Evolutionary conservation across 345 rosid species (phyloP).

Genomic region (Microcos paniculata): DNA sequence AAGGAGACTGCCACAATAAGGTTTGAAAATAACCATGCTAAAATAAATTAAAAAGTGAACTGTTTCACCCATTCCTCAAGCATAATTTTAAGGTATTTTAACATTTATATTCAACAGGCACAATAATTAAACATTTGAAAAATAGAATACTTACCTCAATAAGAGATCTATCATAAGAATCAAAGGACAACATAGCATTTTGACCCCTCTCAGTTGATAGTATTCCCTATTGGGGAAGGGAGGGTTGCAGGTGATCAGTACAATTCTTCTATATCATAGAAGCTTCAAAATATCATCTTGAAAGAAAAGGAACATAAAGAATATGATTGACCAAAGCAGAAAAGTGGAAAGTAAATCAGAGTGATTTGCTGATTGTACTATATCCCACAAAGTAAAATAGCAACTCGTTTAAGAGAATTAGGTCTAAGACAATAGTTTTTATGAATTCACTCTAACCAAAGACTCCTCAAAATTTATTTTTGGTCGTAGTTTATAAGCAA

Average conservation of each 20-base stretch:
- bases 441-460: neutral
- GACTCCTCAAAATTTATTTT: neutral
- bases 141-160: conserved; percentile 56
- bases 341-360: neutral
- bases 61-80: neutral
- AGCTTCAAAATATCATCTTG: neutral
- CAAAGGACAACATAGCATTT: conserved; percentile 59
- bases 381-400: neutral
- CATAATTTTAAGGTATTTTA: neutral
- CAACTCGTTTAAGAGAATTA: neutral
- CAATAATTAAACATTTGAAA: neutral
- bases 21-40: neutral
- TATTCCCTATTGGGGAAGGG: conserved; percentile 57
- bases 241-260: conserved; percentile 8
- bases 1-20: neutral
- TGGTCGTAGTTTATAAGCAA: neutral
- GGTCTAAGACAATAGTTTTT: neutral
- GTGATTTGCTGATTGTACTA: neutral
- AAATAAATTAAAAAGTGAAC: neutral
- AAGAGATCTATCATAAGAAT: conserved; percentile 74
- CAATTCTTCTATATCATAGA: conserved; percentile 5
- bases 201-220: conserved; percentile 94
- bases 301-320: neutral
- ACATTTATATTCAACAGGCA: neutral
- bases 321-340: neutral